Conservation (phyloP, 176 grass and related monocot species). For the Guadua angustifolia region DNA sequence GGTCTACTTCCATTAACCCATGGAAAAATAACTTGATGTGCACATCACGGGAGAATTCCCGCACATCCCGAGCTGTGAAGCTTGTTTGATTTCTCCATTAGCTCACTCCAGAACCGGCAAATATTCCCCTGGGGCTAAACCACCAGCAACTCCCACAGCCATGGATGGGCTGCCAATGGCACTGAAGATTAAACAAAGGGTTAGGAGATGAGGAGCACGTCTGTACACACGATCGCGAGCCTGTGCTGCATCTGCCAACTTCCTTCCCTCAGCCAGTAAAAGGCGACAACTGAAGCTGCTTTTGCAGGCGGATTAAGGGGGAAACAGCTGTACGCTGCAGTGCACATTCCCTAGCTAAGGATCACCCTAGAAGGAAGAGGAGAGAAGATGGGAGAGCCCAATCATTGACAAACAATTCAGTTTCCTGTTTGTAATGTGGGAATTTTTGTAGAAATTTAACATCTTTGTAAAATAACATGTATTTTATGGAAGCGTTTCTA, state of each 20-base stretch:
- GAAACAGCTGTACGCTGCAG: slow-evolving; percentile 20
- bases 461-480: no score
- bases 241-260: not conserved
- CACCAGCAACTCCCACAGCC: slow-evolving; percentile 11
- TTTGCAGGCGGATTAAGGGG: not conserved
- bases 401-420: no score
- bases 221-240: slow-evolving; percentile 5
- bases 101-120: slow-evolving; percentile 6
- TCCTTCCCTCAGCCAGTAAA: slow-evolving; percentile 1
- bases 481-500: no score
- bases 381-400: not conserved
- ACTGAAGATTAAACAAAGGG: slow-evolving; percentile 31
- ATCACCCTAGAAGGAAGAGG: not conserved
- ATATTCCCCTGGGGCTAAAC: slow-evolving; percentile 42
- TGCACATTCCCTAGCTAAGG: not conserved
- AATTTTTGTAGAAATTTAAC: no score
- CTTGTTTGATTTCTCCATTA: not conserved
- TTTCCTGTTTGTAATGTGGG: no score
- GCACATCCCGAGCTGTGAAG: not conserved
- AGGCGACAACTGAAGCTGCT: slow-evolving; percentile 32
- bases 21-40: not conserved
- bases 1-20: not conserved
- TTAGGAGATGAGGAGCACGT: slow-evolving; percentile 2
- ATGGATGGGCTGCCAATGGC: not conserved
- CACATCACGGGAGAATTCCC: not conserved